Base-by-base conservation (phyloP, 768 basidiomycete genomes). In the Rhodotorula diobovata region DNA sequence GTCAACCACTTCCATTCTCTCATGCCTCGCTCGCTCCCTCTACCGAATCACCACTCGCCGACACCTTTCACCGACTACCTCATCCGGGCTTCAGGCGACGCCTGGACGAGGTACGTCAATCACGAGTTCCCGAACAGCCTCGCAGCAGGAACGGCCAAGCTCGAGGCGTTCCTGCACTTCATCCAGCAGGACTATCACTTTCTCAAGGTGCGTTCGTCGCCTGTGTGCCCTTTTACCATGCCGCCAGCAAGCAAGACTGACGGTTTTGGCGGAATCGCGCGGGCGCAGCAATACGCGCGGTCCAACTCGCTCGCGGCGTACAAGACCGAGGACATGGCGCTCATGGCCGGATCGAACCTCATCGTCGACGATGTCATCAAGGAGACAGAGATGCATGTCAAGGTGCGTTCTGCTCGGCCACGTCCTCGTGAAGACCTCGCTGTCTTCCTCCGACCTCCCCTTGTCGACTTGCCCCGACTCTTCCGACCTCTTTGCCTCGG, bases 51-150 rank as follows among this genome's bases (percentile, higher is more conserved):
- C 81, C 83, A 28, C 79, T 86, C 67, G 84, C 94, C 55, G 88
- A 92, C 69, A 81, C 84, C 51, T 58, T 80, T 76, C 67, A 77
- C 48, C 62, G 76, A 75, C 65, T 73, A 62, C 59, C 67, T 77
- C 20, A 60, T 75, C 23, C 58, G 74, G 43, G 79, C 79, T 79
- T 86, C 85, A 23, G 79, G 81, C 2, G 77, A 80, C 12, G 81
- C 85, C 8, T 90, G 93, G 91, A 85, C 86, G 68, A 81, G 82
- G 62, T 93, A 90, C 75, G 87, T 93, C 1, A 81, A 90, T 76
- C 93, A 97, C 76, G 86, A 89, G 4, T 97, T 95, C 75, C 90
- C 94, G 39, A 82, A 83, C 64, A 85, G 86, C 60, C 83, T 96
- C 0, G 92, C 89, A 1, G 81, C 84, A 61, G 93, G 91, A 0